Evolutionary conservation across 2,329 filamentous ascomycete genomes (phyloP).

Genomic region (Didymellaceae sp.): DNA sequence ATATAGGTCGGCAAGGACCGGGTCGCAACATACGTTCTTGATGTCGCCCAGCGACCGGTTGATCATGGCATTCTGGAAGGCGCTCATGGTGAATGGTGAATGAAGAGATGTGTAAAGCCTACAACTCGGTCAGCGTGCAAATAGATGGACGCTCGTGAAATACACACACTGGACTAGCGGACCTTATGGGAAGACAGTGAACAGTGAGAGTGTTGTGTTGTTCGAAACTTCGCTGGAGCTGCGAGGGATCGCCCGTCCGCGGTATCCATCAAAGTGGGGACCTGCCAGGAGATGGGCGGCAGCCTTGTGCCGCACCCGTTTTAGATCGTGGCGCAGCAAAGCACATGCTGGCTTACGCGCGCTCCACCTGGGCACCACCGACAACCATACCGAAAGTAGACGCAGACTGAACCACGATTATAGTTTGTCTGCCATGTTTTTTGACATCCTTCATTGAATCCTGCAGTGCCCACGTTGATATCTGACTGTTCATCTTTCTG

Average conservation of each 20-base stretch:
- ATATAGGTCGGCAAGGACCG: neutral
- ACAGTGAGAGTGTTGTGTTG: slow-evolving; percentile 7
- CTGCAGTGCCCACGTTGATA: too few species aligned
- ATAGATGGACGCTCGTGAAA: too few species aligned
- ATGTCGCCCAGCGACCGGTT: slow-evolving; percentile 88
- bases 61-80: slow-evolving; percentile 65
- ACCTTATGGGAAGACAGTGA: neutral
- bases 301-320: slow-evolving; percentile 11
- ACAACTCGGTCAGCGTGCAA: neutral
- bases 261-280: slow-evolving; percentile 14
- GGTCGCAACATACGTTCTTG: slow-evolving; percentile 70
- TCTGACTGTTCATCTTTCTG: too few species aligned
- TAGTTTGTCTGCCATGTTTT: neutral
- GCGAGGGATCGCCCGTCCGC: slow-evolving; percentile 10
- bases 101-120: slow-evolving; percentile 4
- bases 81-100: slow-evolving; percentile 39
- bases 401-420: too few species aligned
- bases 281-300: slow-evolving; percentile 9
- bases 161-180: too few species aligned
- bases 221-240: slow-evolving; percentile 11
- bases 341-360: neutral
- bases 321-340: slow-evolving; percentile 17
- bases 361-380: too few species aligned
- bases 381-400: too few species aligned
- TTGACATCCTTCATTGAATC: too few species aligned